Percentiles rank a stretch among this genome's conserved stretches.
Conservation (phyloP, 495 filamentous ascomycete species). For the Xylaria venustula region DNA sequence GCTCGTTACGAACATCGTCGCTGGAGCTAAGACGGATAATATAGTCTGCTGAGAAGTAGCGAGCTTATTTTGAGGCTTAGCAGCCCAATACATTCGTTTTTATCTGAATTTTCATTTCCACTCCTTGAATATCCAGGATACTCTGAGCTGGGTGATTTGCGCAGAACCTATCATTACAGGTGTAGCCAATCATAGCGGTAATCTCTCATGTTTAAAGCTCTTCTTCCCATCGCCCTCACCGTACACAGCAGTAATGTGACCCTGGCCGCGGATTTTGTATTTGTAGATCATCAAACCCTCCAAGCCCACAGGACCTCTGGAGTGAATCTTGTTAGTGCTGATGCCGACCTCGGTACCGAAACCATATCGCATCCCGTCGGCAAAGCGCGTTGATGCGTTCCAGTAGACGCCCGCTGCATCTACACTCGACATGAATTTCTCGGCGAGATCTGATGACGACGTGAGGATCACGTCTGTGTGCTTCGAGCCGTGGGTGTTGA, state of each 20-base stretch:
- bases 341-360: slow-evolving; percentile 98
- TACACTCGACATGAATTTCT: slow-evolving; percentile 75
- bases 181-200: slow-evolving; percentile 37
- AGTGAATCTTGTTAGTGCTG: slow-evolving; percentile 97
- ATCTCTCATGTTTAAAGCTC: slow-evolving; percentile 65
- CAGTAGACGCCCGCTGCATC: slow-evolving; percentile 94
- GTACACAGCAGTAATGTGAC: slow-evolving; percentile 74
- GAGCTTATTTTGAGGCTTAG: no score
- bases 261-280: slow-evolving; percentile 79
- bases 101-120: no score
- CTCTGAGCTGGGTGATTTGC: neutral
- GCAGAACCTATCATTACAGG: neutral
- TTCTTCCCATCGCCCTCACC: slow-evolving; percentile 65
- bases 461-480: slow-evolving; percentile 95
- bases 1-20: no score
- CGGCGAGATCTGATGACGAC: slow-evolving; percentile 58
- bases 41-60: no score
- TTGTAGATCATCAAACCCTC: slow-evolving; percentile 97
- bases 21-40: no score
- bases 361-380: slow-evolving; percentile 94
- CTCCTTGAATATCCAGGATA: neutral
- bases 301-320: slow-evolving; percentile 86
- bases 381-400: slow-evolving; percentile 93
- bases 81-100: no score
- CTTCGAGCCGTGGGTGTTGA: slow-evolving; percentile 88